Conservation (phyloP, 352 stramenopile genomes). For the Phytophthora pseudosyringae region DNA sequence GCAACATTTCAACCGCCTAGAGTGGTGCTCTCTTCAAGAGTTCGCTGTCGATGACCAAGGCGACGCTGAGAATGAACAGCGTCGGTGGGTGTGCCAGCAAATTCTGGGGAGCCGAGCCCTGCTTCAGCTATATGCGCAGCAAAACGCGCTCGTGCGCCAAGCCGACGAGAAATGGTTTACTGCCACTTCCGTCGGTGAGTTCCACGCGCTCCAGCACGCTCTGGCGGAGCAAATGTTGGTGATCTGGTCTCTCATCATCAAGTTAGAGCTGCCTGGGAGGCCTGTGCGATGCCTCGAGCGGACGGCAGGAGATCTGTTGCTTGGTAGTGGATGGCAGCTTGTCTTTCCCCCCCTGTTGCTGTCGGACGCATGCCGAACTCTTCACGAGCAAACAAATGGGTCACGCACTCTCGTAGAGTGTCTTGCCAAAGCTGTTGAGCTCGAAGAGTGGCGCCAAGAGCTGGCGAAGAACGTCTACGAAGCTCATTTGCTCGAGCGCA, state of each 20-base stretch:
- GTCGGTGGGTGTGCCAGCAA: conserved; percentile 30
- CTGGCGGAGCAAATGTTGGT: conserved; percentile 55
- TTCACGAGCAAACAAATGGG: conserved; percentile 16
- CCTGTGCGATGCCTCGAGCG: conserved; percentile 41
- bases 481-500: conserved; percentile 42
- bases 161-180: conserved; percentile 49
- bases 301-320: conserved; percentile 32
- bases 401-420: conserved; percentile 19
- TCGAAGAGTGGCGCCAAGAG: conserved; percentile 48
- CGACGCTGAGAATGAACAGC: conserved; percentile 5
- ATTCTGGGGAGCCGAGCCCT: conserved; percentile 27
- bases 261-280: conserved; percentile 37
- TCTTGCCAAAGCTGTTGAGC: conserved; percentile 27
- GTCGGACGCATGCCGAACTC: conserved; percentile 30
- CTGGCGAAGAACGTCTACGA: conserved; percentile 52
- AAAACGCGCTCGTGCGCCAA: conserved; percentile 32
- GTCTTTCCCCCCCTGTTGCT: conserved; percentile 40
- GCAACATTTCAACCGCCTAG: conserved; percentile 34
- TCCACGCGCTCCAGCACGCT: conserved; percentile 45
- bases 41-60: conserved; percentile 13
- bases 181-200: conserved; percentile 34
- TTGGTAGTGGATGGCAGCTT: conserved; percentile 42
- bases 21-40: conserved; percentile 15
- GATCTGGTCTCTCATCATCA: conserved; percentile 51
- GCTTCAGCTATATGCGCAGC: conserved; percentile 16